Evolutionary conservation across 306 rosid species (phyloP).

Genomic region (Argentina anserina): DNA sequence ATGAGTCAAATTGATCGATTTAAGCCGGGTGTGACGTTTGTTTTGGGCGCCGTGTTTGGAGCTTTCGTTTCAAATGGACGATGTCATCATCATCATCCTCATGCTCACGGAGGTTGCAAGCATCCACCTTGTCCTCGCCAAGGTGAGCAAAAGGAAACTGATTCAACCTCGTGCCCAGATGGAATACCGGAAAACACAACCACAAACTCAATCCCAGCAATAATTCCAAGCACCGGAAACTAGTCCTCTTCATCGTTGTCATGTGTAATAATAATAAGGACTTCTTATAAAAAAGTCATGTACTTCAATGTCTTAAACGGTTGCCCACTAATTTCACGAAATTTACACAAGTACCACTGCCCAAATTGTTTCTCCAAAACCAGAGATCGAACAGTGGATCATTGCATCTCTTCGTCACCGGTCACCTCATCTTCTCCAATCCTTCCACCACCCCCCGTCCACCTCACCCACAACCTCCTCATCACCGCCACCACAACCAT

Average conservation of each 20-base stretch:
- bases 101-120: slow-evolving; percentile 10
- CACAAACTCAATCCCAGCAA: not conserved
- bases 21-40: slow-evolving; percentile 26
- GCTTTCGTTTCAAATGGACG: slow-evolving; percentile 1
- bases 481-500: too few species aligned
- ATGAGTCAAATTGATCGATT: slow-evolving; percentile 12
- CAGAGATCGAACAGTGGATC: too few species aligned
- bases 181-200: not conserved
- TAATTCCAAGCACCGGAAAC: not conserved
- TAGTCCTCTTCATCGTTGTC: not conserved
- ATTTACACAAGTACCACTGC: too few species aligned
- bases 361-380: too few species aligned
- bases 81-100: slow-evolving; percentile 6
- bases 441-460: too few species aligned
- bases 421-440: too few species aligned
- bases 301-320: too few species aligned
- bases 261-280: not conserved
- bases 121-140: slow-evolving; percentile 26
- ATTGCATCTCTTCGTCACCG: too few species aligned
- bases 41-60: slow-evolving; percentile 47
- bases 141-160: slow-evolving; percentile 3
- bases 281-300: too few species aligned
- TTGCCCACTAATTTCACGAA: too few species aligned
- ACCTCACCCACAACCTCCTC: too few species aligned
- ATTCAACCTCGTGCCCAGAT: not conserved